Base-by-base conservation (phyloP, 2,329 filamentous ascomycete genomes). In the Hypoxylon sp. region DNA sequence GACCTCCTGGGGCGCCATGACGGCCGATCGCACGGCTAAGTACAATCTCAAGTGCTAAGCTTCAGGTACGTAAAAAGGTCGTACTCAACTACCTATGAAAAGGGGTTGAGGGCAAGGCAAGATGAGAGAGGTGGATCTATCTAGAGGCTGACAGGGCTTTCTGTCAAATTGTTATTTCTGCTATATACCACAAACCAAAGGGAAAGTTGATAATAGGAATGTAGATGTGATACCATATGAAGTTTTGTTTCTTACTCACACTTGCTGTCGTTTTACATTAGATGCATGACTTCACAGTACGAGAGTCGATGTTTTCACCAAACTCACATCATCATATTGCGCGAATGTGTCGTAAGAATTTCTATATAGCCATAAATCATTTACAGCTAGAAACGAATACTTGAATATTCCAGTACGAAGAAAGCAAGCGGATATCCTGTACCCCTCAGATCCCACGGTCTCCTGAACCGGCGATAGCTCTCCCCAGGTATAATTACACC, bases 1-100 rank as follows among this genome's bases (percentile, higher is more conserved):
- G 83, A 88, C 84, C 34, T 84, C 89, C 71, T 91, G 89, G 89
- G 89, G 89, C 71, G 85, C 87, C 43, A 90, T 88, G 83, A 87
- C 82, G 43, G 80, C 82, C 0, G 82, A 88, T 64, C 81, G 88
- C 70, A 80, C 79, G 73, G 61, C 79, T 65, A 90, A 90, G 81
- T 90, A 73, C 57, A 62, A 68, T 41, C 70, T 78, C 55, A 67
- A 62, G 64, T 77, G 76, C 64, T 68, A 67, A 46, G 24, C 24
- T 26, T 26, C 24, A n/a, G n/a, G n/a, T 26, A 7, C 7, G 24
- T 7, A 7, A 26, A 7, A 7, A 7, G 24, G 7, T 7, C 7
- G 24, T 26, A 26, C 7, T 26, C 7, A 26, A 26, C 24, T 26
- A 26, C 24, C 24, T 26, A 26, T 7, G 4, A 7, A 4, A 7